Conservation (phyloP, 495 filamentous ascomycete species). For the Talaromyces thailandensis region DNA sequence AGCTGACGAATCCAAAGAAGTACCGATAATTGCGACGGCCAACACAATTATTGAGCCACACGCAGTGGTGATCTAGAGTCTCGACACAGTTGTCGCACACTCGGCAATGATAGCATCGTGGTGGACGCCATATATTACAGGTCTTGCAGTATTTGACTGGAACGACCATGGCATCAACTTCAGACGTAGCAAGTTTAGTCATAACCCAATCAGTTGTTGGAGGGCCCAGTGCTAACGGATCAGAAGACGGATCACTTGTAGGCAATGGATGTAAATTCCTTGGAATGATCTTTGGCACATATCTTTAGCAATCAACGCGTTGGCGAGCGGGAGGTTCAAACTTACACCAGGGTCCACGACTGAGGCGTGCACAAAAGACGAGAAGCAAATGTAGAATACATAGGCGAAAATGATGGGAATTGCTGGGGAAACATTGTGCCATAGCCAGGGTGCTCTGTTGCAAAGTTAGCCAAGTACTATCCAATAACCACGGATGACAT, state of each 20-base stretch:
- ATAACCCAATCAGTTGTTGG: conserved; percentile 85
- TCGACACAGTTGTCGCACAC: conserved; percentile 96
- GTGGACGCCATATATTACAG: conserved; percentile 93
- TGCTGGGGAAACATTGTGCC: conserved; percentile 83
- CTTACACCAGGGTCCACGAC: conserved; percentile 85
- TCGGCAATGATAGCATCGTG: conserved; percentile 91
- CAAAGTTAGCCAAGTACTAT: neutral
- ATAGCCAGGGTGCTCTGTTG: conserved; percentile 70
- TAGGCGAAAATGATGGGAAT: conserved; percentile 90
- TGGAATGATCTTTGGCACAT: conserved; percentile 62
- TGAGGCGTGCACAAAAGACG: conserved; percentile 89
- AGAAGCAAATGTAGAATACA: conserved; percentile 78
- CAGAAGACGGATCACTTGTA: conserved; percentile 47
- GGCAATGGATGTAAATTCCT: conserved; percentile 70
- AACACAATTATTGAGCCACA: conserved; percentile 98
- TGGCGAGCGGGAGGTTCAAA: conserved; percentile 9
- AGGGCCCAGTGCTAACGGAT: conserved; percentile 72
- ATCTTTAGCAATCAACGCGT: conserved; percentile 10
- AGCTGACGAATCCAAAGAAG: conserved; percentile 83
- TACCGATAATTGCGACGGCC: conserved; percentile 97
- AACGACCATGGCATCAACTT: conserved; percentile 83
- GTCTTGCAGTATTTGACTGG: conserved; percentile 97
- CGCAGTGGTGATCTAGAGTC: conserved; percentile 96
- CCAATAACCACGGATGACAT: conserved; percentile 18
- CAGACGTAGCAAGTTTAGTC: conserved; percentile 63